Base-by-base conservation (phyloP, 108 stramenopile species). In the Cyclotella choctawhatcheeana region DNA sequence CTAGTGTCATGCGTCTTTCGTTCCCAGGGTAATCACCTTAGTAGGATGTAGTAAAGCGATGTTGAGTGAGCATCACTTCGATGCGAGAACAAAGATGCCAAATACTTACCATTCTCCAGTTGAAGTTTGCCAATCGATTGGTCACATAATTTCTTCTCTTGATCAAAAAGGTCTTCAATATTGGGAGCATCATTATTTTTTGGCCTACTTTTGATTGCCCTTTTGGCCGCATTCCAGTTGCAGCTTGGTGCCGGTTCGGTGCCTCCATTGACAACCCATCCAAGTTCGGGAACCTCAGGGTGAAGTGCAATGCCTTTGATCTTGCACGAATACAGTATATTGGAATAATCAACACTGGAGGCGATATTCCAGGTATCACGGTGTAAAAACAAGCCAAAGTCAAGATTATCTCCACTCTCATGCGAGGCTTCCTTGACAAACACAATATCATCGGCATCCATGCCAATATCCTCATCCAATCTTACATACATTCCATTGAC, bases 391-490 rank as follows among this genome's bases (percentile, higher is more conserved):
- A 66, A 21, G 2, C 65, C 65, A 52, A 33, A 66, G 13, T 66
- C 65, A 66, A 22, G 21, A 22, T 43, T 31, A 34, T 51, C 27
- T 34, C 43, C 47, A 33, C 24, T 33, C 17, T 66, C 65, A 7
- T 48, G 8, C 20, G 37, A 8, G 37, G 50, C 65, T 66, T 66
- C 65, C 33, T 66, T 66, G n/a, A 66, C 33, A 29, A 66, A 66
- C 8, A 52, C 48, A 51, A 51, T 51, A 25, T 66, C 65, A 48
- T 66, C 65, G 10, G 29, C 33, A 24, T 66, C 65, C 33, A 66
- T 32, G 34, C 65, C 65, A 7, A 66, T 66, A 53, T 66, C 65
- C 43, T 66, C 65, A 22, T 66, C 65, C 30, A 66, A 33, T 6
- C 65, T 26, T 5, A 66, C 65, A 52, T 66, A 66, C 4, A 66